Evolutionary conservation across 1,139 yeast species (phyloP), one percentile per base, ranked within the genome.

Genomic region (Eremothecium coryli): DNA sequence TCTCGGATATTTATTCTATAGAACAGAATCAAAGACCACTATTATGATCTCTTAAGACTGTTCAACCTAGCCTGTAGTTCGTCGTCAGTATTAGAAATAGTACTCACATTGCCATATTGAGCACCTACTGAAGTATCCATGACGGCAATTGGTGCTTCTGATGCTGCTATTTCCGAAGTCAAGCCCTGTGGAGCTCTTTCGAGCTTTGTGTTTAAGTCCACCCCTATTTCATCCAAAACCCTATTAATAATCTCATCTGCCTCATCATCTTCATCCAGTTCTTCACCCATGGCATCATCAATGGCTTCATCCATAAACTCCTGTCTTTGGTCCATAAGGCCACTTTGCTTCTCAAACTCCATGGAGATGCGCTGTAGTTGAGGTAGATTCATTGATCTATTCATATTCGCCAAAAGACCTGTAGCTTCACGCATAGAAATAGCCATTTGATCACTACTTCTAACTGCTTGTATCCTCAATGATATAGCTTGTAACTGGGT

Each of bases 241-340:
- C 81, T 85, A 53, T 79, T 76, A 38, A 93, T 88, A 31, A 90
- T 82, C 50, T 88, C 96, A 52, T 90, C 97, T 10, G 84, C 82
- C 55, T 90, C 96, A 48, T 84, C 95, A 45, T 80, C 86, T 33
- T 78, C 86, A 31, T 51, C 52, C 40, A 82, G 77, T 44, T 76
- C 86, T 54, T 78, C 84, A 37, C 81, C 93, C 86, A 88, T 84
- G 18, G 90, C 80, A 56, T 88, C 96, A 55, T 90, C 98, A 48
- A 93, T 80, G 10, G 95, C 94, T 54, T 90, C 98, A 56, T 90
- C 98, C 84, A 90, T 93, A 73, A 90, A 85, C 54, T 93, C 99
- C 58, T 90, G 97, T 51, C 95, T 80, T 62, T 90, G 98, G 58
- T 90, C 97, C 97, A 90, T 90, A 54, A 93, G 65, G 55, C 90